phyloP scores from a whole-genome alignment of 257 asterid species.

The Rubia yunnanensis region DNA sequence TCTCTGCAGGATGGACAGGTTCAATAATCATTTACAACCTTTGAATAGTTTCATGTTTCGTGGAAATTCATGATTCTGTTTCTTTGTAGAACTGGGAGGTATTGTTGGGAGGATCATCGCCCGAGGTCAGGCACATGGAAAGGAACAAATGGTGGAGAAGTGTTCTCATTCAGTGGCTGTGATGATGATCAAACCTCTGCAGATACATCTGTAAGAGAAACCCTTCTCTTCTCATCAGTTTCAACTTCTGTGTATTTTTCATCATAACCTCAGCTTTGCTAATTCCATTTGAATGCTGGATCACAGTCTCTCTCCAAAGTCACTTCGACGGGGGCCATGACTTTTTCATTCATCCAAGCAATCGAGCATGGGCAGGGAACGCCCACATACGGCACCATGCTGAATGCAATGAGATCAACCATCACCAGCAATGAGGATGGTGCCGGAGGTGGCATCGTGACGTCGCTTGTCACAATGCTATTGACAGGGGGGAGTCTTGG shows the following conservation, averaged over 20 bases:
- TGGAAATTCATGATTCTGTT: background rate
- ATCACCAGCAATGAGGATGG: constrained; percentile 41
- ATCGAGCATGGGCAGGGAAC: constrained; percentile 60
- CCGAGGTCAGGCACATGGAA: constrained; percentile 86
- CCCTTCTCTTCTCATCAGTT: background rate
- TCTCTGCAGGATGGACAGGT: constrained; percentile 98
- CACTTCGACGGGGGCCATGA: constrained; percentile 95
- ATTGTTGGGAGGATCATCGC: constrained; percentile 92
- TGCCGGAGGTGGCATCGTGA: constrained; percentile 42
- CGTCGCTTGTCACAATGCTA: constrained; percentile 70
- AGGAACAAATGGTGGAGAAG: constrained; percentile 98
- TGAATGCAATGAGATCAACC: constrained; percentile 71
- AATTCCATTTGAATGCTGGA: constrained; percentile 3
- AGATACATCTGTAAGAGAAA: constrained; percentile 60
- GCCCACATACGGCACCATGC: constrained; percentile 68
- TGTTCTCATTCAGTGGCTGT: constrained; percentile 90
- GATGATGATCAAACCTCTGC: constrained; percentile 90
- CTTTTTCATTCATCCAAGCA: constrained; percentile 88
- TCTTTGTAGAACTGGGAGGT: constrained; percentile 55
- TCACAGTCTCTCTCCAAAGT: constrained; percentile 75
- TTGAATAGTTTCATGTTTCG: background rate
- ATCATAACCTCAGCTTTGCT: no score
- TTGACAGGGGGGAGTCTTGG: constrained; percentile 72
- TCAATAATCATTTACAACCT: background rate
- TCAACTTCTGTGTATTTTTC: background rate